Evolutionary conservation across 495 filamentous ascomycete genomes (phyloP), one percentile per base, ranked within the genome.

Genomic region (Hypoxylon lienhwacheense): DNA sequence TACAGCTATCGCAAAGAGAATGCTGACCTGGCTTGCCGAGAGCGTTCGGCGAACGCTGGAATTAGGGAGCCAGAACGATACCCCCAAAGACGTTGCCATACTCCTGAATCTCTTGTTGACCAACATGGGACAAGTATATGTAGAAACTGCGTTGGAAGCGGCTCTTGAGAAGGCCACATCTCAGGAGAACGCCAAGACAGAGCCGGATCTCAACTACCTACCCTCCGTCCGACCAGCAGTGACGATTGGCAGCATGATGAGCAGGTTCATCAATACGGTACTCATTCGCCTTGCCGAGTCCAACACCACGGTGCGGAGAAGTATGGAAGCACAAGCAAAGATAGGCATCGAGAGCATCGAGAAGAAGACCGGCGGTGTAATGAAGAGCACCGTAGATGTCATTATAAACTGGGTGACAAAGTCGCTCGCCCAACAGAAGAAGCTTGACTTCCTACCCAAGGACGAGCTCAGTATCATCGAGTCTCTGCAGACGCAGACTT

Each of bases 1-100:
- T 53, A 80, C 96, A 10, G 77, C 85, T n/a, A 88, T 85, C 64
- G 86, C 91, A 16, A 97, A 97, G 70, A 81, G 93, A 39, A 97
- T 99, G 91, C 79, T 99, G 24, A 95, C 88, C 61, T 99, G 95
- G 95, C 77, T 99, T 20, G 93, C 95, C 21, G 95, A 99, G 72
- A 90, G 87, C 45, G 91, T 99, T 41, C 88, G 92, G n/a, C 77
- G 95, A 55, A 88, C 89, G 0, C 77, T 99, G 22, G 95, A 99
- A 65, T 77, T 99, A 32, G 88, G 86, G 25, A 86, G 87, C 16
- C 83, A 82, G 34, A 88, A 79, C 55, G 95, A 97, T 54, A 96
- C 90, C 7, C 90, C 93, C 20, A 97, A 93, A 69, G 95, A 99
- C 70, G 88, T 97, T 31, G 82, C 84, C n/a, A 84, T 88, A 49